Conservation (phyloP, 2,329 filamentous ascomycete species). For the Aspergillus japonicus region DNA sequence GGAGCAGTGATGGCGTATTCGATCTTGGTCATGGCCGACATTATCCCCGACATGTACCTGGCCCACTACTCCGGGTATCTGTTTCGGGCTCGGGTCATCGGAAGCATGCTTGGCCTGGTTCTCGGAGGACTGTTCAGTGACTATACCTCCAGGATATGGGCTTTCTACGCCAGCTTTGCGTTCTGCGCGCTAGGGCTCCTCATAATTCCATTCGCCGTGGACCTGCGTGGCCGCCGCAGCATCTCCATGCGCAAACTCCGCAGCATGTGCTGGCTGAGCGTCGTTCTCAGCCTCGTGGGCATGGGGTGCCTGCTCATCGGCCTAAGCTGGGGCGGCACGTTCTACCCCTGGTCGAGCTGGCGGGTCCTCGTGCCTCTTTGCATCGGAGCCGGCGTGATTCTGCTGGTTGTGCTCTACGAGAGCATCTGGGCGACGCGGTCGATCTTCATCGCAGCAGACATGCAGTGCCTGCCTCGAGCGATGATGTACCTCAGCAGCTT, state of each 20-base stretch:
- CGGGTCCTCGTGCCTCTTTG: conserved; percentile 42
- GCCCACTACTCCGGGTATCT: conserved; percentile 36
- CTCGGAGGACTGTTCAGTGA: conserved; percentile 29
- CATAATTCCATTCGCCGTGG: conserved; percentile 31
- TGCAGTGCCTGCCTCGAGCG: conserved; percentile 35
- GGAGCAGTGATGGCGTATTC: conserved; percentile 47
- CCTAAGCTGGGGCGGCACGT: conserved; percentile 45
- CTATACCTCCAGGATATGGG: conserved; percentile 26
- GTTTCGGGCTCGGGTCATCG: conserved; percentile 31
- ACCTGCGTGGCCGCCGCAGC: conserved; percentile 26
- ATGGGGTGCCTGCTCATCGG: conserved; percentile 42
- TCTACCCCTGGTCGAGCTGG: conserved; percentile 40
- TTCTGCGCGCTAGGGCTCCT: conserved; percentile 32
- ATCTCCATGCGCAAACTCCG: conserved; percentile 24
- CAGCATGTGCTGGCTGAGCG: conserved; percentile 46
- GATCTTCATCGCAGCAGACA: conserved; percentile 40
- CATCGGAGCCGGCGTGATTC: conserved; percentile 32
- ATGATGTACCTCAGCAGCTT: conserved; percentile 44
- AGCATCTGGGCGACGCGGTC: conserved; percentile 32
- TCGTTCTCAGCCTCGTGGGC: conserved; percentile 39
- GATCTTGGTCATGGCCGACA: conserved; percentile 44
- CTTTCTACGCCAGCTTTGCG: conserved; percentile 34
- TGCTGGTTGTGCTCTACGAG: conserved; percentile 39
- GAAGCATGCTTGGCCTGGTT: conserved; percentile 29
- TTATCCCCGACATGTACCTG: conserved; percentile 36